Base-by-base conservation (phyloP, 306 rosid species). In the Begonia fuchsioides region DNA sequence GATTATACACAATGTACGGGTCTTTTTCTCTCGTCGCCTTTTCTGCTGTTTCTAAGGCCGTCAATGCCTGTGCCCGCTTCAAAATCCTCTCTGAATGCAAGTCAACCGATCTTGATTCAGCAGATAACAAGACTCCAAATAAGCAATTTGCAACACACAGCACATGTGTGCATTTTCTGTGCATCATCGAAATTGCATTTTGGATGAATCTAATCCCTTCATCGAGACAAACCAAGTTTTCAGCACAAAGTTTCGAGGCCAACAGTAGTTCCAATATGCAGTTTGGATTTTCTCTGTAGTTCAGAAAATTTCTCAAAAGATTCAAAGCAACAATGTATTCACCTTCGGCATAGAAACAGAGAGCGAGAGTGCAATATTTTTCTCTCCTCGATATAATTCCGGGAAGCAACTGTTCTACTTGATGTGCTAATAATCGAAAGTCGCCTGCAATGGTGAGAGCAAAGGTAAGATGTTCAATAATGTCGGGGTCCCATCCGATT, bases 201-300 rank as follows among this genome's bases (percentile, higher is more conserved):
- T 13, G 10, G 5, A 79, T 62, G 58, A 67, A 81, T 13, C 44
- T 17, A 39, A 76, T 76, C 44, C 96, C 96, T 48, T 88, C 93
- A 17, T 76, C 86, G 35, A 72, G 51, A 61, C 53, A 72, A 59
- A 69, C 54, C 45, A 38, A 58, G 32, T 62, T 76, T 43, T 83
- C 93, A 15, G 76, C 76, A 70, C 95, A 88, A 50, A 88, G 76
- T 71, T 83, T 88, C 13, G 96, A 78, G 56, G 95, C 86, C 55
- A 88, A 49, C 57, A 88, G 55, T 16, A 78, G 59, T 48, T 81
- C 93, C 45, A 43, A 52, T 59, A 49, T 17, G 63, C 83, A 65
- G 45, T 68, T 73, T 6, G 55, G 61, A 43, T 65, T 78, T 73
- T 83, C 81, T 53, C 66, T 66, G 47, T 80, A 55, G 56, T 56